These are phyloP conservation scores for Scedosporium boydii DNA, from an alignment of 2,329 filamentous ascomycete genomes.

Conservation along the genomic window DNA sequence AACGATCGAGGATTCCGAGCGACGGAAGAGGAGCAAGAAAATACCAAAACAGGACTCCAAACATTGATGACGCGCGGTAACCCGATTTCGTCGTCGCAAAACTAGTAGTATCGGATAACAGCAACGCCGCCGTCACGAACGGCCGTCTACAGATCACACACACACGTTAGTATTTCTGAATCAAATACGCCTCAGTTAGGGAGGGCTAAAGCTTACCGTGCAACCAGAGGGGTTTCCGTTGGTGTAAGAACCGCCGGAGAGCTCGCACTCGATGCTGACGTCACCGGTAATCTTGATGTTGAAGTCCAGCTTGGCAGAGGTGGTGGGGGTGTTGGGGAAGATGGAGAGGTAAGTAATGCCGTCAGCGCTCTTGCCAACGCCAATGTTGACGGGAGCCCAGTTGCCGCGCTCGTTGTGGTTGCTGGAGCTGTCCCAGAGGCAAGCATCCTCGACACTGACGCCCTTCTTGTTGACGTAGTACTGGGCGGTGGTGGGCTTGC, in stretches of 20 bases:
- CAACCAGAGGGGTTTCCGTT: conserved; percentile 52
- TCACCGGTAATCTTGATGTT: conserved; percentile 69
- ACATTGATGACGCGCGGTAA: background rate
- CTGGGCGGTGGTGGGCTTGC: conserved; percentile 72
- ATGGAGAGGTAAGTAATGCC: conserved; percentile 72
- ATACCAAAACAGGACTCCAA: background rate
- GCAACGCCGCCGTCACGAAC: background rate
- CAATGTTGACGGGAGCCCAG: conserved; percentile 79
- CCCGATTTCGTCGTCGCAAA: background rate
- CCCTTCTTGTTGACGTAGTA: conserved; percentile 93
- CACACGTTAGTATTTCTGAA: background rate
- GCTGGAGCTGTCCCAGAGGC: conserved; percentile 56
- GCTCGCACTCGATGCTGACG: conserved; percentile 48
- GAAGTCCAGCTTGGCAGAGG: conserved; percentile 60
- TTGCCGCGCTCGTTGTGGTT: conserved; percentile 58
- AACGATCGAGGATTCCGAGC: background rate
- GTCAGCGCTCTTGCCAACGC: conserved; percentile 58
- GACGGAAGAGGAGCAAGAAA: conserved; percentile 1
- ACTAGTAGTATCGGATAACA: background rate
- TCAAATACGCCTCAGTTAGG: background rate
- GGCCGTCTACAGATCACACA: background rate
- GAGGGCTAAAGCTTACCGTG: conserved; percentile 57
- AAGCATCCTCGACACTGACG: conserved; percentile 55
- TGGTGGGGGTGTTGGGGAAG: conserved; percentile 76
- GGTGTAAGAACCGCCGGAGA: conserved; percentile 53